Evolutionary conservation across 768 basidiomycete genomes (phyloP), one percentile per base, ranked within the genome.

Genomic region (Rhizopogon roseolus): DNA sequence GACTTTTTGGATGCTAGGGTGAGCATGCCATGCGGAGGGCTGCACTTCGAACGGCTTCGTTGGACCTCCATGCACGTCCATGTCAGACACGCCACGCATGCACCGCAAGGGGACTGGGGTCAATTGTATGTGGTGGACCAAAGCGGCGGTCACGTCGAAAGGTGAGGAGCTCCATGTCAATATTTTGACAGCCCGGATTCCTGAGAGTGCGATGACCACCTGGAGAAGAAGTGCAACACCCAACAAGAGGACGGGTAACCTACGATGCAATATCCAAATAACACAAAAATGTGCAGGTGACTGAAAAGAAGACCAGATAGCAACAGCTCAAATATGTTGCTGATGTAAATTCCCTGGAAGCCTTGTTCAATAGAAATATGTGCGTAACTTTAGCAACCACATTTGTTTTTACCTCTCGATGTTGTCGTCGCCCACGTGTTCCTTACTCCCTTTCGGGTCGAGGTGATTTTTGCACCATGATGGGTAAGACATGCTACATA

Each of bases 161-260:
- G 65, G 57, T 3, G 67, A 69, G 28, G 67, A 64, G 11, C 69
- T 71, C 69, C 67, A 69, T 9, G 69, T 69, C 49, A 65, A 40
- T n/a, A 67, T 53, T 44, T 62, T 57, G 16, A 62, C 61, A 17
- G 52, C 36, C 28, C 56, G 41, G n/a, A 61, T 54, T 16, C 65
- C 65, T 1, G 40, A 42, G 25, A 70, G 54, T 10, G 66, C 65
- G 32, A 69, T 61, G 4, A 57, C 7, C 0, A 55, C 60, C 43
- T 69, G 68, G 11, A 60, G 46, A 2, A 62, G 39, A 16, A 70
- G 52, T 16, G 59, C 8, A 32, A 60, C 42, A 4, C 69, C 67
- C 19, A 69, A 49, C 2, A 71, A 56, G 13, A 69, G 54, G 27
- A 69, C 59, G 1, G 68, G 69, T 17, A 63, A 55, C 60, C 62